Conservation (phyloP, 2,329 filamentous ascomycete genomes). For the Exophiala xenobiotica region DNA sequence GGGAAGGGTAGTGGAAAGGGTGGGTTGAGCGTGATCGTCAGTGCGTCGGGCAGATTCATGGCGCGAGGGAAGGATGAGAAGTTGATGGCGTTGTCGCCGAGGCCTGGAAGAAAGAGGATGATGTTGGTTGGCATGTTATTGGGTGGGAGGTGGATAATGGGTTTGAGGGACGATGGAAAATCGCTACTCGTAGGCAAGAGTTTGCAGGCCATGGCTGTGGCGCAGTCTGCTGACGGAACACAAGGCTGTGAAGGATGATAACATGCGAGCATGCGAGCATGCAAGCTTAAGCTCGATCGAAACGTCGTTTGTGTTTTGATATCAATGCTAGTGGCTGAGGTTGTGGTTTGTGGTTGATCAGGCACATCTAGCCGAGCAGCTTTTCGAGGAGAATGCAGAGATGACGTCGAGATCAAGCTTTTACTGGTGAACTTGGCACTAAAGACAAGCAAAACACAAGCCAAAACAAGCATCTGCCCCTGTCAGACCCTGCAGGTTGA, state of each 20-base stretch:
- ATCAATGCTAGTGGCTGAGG: not conserved
- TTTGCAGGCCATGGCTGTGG: not conserved
- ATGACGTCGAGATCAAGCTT: conserved; percentile 12
- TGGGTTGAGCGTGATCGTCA: conserved; percentile 71
- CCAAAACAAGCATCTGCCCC: conserved; percentile 10
- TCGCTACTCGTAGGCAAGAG: too few species aligned
- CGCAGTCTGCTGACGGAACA: not conserved
- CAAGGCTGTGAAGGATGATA: not conserved
- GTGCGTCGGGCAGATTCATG: conserved; percentile 73
- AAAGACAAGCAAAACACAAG: conserved; percentile 14
- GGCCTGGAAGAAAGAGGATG: conserved; percentile 78
- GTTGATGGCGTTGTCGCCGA: conserved; percentile 70
- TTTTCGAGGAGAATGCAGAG: not conserved
- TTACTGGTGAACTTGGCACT: conserved; percentile 3
- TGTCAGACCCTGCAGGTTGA: not conserved
- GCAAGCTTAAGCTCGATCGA: not conserved
- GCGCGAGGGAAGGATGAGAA: conserved; percentile 69
- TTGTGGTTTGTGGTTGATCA: not conserved
- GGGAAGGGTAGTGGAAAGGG: conserved; percentile 67
- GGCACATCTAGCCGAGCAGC: conserved; percentile 1
- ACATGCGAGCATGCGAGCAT: not conserved
- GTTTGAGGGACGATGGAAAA: conserved; percentile 45
- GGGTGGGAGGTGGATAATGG: conserved; percentile 42
- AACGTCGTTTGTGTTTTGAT: too few species aligned
- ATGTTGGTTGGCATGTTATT: conserved; percentile 50